Conservation (phyloP, 257 asterid species). For the Nicotiana paniculata region DNA sequence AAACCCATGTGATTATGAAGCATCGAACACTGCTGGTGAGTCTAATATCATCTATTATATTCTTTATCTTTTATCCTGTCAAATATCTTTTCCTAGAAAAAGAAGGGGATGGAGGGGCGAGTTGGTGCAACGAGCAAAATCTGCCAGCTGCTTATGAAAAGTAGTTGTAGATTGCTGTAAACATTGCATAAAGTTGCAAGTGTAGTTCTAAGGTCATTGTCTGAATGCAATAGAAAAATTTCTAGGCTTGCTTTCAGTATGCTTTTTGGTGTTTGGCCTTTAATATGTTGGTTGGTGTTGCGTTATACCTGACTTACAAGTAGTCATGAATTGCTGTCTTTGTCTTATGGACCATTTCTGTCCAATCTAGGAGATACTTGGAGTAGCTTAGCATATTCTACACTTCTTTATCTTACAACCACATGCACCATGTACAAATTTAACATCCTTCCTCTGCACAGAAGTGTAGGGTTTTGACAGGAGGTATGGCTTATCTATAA, state of each 20-base stretch:
- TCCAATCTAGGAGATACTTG: too few species aligned
- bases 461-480: too few species aligned
- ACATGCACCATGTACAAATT: too few species aligned
- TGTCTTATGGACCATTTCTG: too few species aligned
- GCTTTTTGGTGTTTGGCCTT: background rate
- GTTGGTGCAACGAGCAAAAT: background rate
- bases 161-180: background rate
- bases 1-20: conserved; percentile 84
- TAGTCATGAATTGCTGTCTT: too few species aligned
- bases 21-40: conserved; percentile 84
- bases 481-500: too few species aligned
- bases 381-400: too few species aligned
- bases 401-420: too few species aligned
- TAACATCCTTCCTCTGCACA: too few species aligned
- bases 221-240: background rate
- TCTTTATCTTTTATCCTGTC: background rate
- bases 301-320: background rate
- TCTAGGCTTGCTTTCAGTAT: background rate
- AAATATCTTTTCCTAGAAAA: background rate
- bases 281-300: background rate
- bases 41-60: background rate
- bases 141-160: background rate
- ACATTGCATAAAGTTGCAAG: background rate
- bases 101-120: background rate
- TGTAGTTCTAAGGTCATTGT: background rate